These are phyloP conservation scores for Dryadomyces quercus-mongolicae DNA, from an alignment of 2,329 filamentous ascomycete species.

Conservation along the genomic window DNA sequence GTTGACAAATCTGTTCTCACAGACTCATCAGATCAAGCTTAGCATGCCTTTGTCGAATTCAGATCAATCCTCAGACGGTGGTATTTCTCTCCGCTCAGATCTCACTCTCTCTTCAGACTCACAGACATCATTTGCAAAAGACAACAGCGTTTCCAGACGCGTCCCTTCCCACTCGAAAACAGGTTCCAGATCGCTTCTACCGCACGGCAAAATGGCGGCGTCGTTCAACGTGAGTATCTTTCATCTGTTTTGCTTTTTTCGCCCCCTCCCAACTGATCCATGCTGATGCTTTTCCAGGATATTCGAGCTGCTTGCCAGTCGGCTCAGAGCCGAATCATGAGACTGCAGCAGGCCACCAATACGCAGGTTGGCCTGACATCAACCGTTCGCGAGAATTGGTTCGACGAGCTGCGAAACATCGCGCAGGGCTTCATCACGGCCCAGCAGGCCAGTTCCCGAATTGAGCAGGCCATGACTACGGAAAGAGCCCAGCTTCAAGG, in stretches of 20 bases:
- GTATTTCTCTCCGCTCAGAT: neutral
- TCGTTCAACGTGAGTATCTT: neutral
- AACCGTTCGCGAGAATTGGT: constrained; percentile 7
- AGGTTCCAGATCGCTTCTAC: neutral
- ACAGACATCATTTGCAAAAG: neutral
- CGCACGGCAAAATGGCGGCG: neutral
- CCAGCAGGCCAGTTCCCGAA: constrained; percentile 8
- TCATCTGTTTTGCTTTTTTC: neutral
- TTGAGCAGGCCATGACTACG: constrained; percentile 8
- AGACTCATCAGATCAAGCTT: neutral
- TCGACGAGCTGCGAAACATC: constrained; percentile 8
- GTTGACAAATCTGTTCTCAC: neutral
- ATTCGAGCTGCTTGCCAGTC: constrained; percentile 11
- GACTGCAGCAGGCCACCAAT: constrained; percentile 12
- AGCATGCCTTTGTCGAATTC: neutral
- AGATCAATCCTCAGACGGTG: neutral
- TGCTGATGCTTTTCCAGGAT: constrained; percentile 4
- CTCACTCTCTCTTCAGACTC: neutral
- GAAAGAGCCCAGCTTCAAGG: constrained; percentile 10
- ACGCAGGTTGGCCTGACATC: constrained; percentile 10
- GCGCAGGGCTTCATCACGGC: constrained; percentile 13
- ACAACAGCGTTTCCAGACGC: neutral
- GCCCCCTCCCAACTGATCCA: too few species aligned
- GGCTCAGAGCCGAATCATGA: constrained; percentile 12
- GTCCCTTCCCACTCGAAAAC: neutral